Percentiles rank a stretch among this genome's conserved stretches.
Evolutionary conservation across 2,329 filamentous ascomycete genomes (phyloP).

Genomic region (Diaporthe aspalathi): DNA sequence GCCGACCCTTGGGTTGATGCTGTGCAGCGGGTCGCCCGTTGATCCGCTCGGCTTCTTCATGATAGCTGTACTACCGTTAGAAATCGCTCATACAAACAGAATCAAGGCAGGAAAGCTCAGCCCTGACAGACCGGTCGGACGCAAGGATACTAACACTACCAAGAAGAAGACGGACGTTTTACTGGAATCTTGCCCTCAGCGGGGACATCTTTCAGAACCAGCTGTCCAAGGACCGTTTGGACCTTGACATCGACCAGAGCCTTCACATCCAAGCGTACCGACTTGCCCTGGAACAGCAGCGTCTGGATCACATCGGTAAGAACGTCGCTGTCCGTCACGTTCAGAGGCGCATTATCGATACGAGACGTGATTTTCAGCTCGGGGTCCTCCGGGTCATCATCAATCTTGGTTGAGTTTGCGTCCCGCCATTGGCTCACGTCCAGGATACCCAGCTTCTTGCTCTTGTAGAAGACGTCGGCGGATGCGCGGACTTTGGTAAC

Average conservation of each 20-base stretch:
- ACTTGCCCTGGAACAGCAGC: constrained; percentile 78
- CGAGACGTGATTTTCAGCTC: constrained; percentile 79
- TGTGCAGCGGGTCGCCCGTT: constrained; percentile 55
- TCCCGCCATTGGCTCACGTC: constrained; percentile 85
- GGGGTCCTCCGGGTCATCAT: constrained; percentile 67
- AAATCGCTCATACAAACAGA: constrained; percentile 15
- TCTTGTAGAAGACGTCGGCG: constrained; percentile 84
- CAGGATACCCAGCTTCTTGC: constrained; percentile 82
- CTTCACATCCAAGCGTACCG: constrained; percentile 78
- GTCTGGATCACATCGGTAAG: constrained; percentile 85
- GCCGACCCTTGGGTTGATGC: constrained; percentile 72
- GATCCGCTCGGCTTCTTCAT: constrained; percentile 29
- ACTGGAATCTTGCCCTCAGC: constrained; percentile 87
- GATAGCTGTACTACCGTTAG: constrained; percentile 36
- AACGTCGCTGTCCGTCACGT: constrained; percentile 82
- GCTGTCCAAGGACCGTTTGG: constrained; percentile 81
- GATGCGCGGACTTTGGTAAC: constrained; percentile 81
- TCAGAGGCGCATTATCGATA: constrained; percentile 82
- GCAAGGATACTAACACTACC: constrained; percentile 54
- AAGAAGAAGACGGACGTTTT: constrained; percentile 85
- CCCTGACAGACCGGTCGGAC: constrained; percentile 23
- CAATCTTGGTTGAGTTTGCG: constrained; percentile 81
- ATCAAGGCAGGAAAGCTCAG: constrained; percentile 24
- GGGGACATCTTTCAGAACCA: constrained; percentile 86
- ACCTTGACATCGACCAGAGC: constrained; percentile 87